These are phyloP conservation scores for Aspergillus quadrilineatus DNA, from an alignment of 2,329 filamentous ascomycete species.

Conservation along the genomic window DNA sequence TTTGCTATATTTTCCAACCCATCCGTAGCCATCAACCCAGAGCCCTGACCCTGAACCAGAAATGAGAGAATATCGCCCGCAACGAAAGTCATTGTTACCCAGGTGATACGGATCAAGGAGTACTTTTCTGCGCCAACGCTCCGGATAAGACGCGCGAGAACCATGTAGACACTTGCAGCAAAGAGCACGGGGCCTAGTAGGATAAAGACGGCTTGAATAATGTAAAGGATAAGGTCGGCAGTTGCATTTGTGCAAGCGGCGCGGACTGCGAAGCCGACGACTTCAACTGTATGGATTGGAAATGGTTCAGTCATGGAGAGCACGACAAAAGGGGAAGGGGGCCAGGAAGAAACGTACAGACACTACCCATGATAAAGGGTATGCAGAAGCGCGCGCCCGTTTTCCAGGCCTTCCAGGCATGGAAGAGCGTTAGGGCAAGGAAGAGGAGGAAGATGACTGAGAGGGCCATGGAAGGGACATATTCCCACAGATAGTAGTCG, in stretches of 20 bases:
- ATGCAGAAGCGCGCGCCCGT: conserved; percentile 32
- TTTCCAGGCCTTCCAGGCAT: conserved; percentile 30
- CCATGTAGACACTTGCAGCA: conserved; percentile 54
- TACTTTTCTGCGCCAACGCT: conserved; percentile 42
- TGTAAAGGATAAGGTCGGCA: conserved; percentile 30
- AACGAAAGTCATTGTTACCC: conserved; percentile 53
- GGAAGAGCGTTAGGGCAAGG: conserved; percentile 22
- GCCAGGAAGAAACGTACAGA: conserved; percentile 29
- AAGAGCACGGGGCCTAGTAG: conserved; percentile 52
- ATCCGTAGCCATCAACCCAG: conserved; percentile 22
- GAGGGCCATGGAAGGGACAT: conserved; percentile 28
- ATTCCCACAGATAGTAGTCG: conserved; percentile 28
- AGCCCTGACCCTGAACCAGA: conserved; percentile 40
- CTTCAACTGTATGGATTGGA: conserved; percentile 35
- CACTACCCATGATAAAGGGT: conserved; percentile 35
- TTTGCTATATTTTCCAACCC: conserved; percentile 8
- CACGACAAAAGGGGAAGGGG: too few relatives aligned
- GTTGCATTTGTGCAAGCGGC: conserved; percentile 23
- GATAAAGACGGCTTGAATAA: conserved; percentile 47
- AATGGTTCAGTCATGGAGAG: not conserved
- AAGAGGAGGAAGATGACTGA: conserved; percentile 32
- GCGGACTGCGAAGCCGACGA: conserved; percentile 28
- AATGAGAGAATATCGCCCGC: conserved; percentile 51
- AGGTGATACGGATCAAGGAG: conserved; percentile 44
- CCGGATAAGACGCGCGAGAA: conserved; percentile 49